Conservation (phyloP, 2,329 filamentous ascomycete genomes). For the Colletotrichum gigasporum region DNA sequence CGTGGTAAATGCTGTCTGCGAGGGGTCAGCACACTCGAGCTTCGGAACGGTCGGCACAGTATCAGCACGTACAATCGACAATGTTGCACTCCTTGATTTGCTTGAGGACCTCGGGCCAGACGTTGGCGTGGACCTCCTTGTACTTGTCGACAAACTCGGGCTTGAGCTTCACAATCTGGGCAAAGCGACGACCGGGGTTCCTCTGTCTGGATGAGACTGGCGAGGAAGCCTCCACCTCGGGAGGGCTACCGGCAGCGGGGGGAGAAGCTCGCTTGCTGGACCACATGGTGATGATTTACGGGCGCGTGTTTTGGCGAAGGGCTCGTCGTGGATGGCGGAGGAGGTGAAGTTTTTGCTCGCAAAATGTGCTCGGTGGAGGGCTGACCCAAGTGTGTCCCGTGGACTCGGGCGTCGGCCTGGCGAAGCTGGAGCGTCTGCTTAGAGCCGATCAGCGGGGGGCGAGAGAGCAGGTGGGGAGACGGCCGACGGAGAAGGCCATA, state of each 20-base stretch:
- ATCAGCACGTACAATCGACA: conserved; percentile 67
- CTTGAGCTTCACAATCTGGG: conserved; percentile 78
- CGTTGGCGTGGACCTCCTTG: conserved; percentile 76
- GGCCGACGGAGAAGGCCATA: not conserved
- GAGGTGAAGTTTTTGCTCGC: conserved; percentile 2
- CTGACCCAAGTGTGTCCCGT: conserved; percentile 16
- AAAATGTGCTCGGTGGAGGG: conserved; percentile 21
- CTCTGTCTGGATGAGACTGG: conserved; percentile 36
- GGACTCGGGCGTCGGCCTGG: conserved; percentile 12
- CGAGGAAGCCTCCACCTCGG: conserved; percentile 22
- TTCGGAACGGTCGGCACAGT: not conserved
- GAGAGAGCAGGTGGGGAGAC: not conserved
- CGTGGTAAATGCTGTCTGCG: conserved; percentile 78
- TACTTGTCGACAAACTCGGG: conserved; percentile 73
- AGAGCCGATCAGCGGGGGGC: conserved; percentile 20
- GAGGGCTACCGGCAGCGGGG: conserved; percentile 9
- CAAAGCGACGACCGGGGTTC: conserved; percentile 66
- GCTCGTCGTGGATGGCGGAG: conserved; percentile 12
- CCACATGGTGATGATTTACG: conserved; percentile 18
- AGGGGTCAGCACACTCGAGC: not conserved
- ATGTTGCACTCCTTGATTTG: conserved; percentile 83
- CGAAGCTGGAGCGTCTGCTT: conserved; percentile 20
- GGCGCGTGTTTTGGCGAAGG: not conserved
- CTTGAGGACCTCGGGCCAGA: conserved; percentile 81
- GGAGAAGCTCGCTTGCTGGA: conserved; percentile 26